Base-by-base conservation (phyloP, 1,284 basidiomycete species). In the Puccinia brachypodii region DNA sequence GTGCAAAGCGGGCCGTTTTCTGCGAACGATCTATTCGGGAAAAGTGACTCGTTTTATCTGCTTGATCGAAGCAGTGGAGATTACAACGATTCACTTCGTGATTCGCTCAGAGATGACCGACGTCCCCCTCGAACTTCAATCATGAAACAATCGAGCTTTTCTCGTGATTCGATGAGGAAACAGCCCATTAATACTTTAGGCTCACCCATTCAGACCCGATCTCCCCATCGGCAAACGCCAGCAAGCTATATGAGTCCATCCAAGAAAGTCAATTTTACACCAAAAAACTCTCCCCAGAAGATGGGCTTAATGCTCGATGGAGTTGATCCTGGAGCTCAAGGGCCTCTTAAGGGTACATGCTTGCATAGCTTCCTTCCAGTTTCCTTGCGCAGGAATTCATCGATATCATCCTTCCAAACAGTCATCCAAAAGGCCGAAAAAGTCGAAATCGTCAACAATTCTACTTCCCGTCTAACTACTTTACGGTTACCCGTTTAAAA, bases 391-490 rank as follows among this genome's bases (percentile, higher is more conserved):
- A 66, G 62, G 42, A 66, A 1, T 4, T 3, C 38, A 22, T 66
- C 38, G 22, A 8, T 42, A 6, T 40, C 36, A 40, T 66, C 62
- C 14, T 7, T 42, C 8, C 62, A 66, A 66, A 2, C 62, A 66
- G 62, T 66, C 62, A 66, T 66, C 9, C 62, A 40, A 16, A 66
- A 66, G 36, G 38, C 62, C 8, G 42, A 66, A 42, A 66, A 40
- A 66, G 62, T 66, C n/a, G 62, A 31, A n/a, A 66, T 66, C 14
- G 0, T 40, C 7, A 66, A 66, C 28, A 66, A 42, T 66, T 66
- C 62, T 25, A 66, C 62, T 66, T 66, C 62, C 19, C 38, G 62
- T 16, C 38, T 66, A 6, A 66, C 62, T n/a, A 66, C 36, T n/a
- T 40, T 66, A n/a, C 38, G 25, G 33, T 2, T 3, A 19, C 36